Conservation (phyloP, 2,329 filamentous ascomycete genomes). For the Fusarium fujikuroi region DNA sequence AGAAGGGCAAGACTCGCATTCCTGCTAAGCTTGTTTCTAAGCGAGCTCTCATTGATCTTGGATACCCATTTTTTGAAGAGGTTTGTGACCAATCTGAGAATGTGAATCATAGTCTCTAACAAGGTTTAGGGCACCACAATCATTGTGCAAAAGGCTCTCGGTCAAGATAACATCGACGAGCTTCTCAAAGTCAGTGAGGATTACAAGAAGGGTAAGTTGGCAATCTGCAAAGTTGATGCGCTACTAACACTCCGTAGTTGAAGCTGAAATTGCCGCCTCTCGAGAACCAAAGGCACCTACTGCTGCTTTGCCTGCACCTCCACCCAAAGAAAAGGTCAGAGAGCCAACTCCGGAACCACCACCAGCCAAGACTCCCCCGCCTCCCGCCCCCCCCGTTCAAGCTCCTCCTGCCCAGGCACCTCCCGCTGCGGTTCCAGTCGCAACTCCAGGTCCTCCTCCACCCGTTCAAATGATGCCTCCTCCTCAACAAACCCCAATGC, state of each 20-base stretch:
- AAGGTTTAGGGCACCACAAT: constrained; percentile 75
- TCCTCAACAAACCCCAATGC: constrained; percentile 17
- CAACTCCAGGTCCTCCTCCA: constrained; percentile 38
- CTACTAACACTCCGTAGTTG: constrained; percentile 19
- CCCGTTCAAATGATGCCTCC: constrained; percentile 42
- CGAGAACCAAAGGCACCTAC: constrained; percentile 23
- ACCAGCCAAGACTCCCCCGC: constrained; percentile 42
- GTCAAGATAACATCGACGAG: constrained; percentile 91
- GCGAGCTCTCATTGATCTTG: constrained; percentile 82
- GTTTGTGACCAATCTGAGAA: constrained; percentile 57
- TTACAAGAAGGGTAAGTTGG: constrained; percentile 68
- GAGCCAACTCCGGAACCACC: constrained; percentile 53
- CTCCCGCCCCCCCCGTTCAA: constrained; percentile 23
- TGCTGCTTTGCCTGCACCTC: constrained; percentile 49
- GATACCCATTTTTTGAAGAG: constrained; percentile 89
- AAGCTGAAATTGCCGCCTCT: constrained; percentile 31
- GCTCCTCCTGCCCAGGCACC: constrained; percentile 28
- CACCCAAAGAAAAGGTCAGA: constrained; percentile 26
- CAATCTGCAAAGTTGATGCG: fast-evolving
- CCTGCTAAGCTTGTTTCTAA: constrained; percentile 83
- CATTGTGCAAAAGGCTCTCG: constrained; percentile 84
- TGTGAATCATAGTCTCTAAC: constrained; percentile 15
- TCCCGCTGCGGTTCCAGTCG: constrained; percentile 48
- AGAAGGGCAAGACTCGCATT: constrained; percentile 90
- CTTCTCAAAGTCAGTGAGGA: constrained; percentile 85